Evolutionary conservation across 257 asterid genomes (phyloP), one percentile per base, ranked within the genome.

Genomic region (Galeopsis tetrahit): DNA sequence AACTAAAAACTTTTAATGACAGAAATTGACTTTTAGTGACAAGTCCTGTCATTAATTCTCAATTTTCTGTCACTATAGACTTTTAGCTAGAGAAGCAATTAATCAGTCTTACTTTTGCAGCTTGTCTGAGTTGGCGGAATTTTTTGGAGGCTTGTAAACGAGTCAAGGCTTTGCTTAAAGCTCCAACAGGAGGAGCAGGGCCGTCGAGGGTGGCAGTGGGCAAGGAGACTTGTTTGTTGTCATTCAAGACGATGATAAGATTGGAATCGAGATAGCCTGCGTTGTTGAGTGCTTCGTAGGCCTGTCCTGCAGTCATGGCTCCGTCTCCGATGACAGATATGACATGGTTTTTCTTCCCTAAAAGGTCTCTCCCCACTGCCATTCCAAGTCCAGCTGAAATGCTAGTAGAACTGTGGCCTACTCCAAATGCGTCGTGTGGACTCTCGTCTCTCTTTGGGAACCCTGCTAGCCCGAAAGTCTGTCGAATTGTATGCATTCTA

Each of bases 261-360:
- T 90, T 84, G 1, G 96, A 74, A 28, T 90, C 94, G 4, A 90
- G 94, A 67, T 13, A 90, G 4, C 94, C 96, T 1, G 94, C 92
- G 34, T 90, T 90, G 83, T 90, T 90, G 81, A 90, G 43, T 1
- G 94, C 96, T 71, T 90, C 96, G n/a, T 81, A 90, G 0, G 96
- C 96, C 33, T 90, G 96, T 31, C 96, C 96, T 0, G 92, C 95
- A 3, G 96, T 90, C 96, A 90, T 87, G 74, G 95, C 92, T 53
- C 96, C 96, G 66, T 90, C 96, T 15, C 96, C 96, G 15, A 90
- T 90, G 33, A 90, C 95, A 0, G 95, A 77, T 51, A 90, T 79
- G 3, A 90, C 90, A 32, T 84, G 91, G 75, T 87, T 90, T 48
- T 69, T 59, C 79, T 87, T 87, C 33, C 90, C 89, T 1, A 81